Base-by-base conservation (phyloP, 169 alveolate genomes). In the Ichthyophthirius multifiliis region DNA sequence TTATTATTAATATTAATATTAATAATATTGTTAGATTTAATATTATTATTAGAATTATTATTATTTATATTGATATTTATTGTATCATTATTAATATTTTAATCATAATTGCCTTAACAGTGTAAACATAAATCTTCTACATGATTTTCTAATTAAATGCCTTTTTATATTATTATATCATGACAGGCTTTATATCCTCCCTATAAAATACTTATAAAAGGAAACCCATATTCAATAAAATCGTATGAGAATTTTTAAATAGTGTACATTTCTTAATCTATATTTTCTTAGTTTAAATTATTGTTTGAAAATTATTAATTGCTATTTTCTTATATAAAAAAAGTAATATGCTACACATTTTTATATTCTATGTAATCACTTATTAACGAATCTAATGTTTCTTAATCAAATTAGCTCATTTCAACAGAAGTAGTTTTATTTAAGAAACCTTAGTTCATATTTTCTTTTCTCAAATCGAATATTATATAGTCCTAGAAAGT, bases 201-300 rank as follows among this genome's bases (percentile, higher is more conserved):
- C 31, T 55, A 34, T 55, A 55, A 34, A 1, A 55, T 55, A 27
- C 71, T 55, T 20, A 55, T 55, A 18, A 27, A 55, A 0, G 71
- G 71, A 55, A 55, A 55, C 31, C 71, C 71, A 55, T 55, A 55
- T 16, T 55, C 71, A 27, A 55, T 55, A 55, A 55, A 55, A 55
- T 55, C 71, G 13, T 39, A 27, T 27, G 71, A 55, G 18, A 55
- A 55, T 23, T 55, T 55, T 23, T 55, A 10, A 20, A 55, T 27
- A 0, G 71, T 55, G 31, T 55, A 55, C 1, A 55, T 23, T 55
- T 55, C 71, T 7, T 55, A 27, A 4, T 55, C 31, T 27, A 39
- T 39, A 27, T 27, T 55, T 55, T 0, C 23, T 27, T 10, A 55
- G 31, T 10, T 27, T 27, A 47, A 47, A 47, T 2, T 47, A 20